phyloP scores from a whole-genome alignment of 345 rosid species.

The Linum usitatissimum region DNA sequence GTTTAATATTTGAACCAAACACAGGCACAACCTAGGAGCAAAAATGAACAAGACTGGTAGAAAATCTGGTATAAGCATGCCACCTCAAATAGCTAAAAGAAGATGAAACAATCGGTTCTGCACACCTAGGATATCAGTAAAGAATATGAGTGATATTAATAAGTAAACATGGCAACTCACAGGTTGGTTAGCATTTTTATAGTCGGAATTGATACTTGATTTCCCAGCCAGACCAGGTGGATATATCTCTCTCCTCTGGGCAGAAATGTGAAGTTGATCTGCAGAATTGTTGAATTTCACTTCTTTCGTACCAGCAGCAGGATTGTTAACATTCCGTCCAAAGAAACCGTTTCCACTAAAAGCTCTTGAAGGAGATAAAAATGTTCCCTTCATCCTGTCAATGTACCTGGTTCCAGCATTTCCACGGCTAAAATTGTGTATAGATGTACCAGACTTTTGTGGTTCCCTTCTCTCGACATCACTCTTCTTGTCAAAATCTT shows the following conservation, averaged over 20 bases:
- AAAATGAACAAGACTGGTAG: neutral
- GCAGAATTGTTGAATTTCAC: conserved; percentile 36
- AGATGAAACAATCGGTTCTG: neutral
- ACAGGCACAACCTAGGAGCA: neutral
- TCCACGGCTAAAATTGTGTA: conserved; percentile 36
- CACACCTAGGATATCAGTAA: conserved; percentile 1
- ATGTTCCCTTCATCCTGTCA: conserved; percentile 78
- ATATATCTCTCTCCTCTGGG: conserved; percentile 40
- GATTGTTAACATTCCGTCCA: conserved; percentile 49
- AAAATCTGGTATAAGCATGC: neutral
- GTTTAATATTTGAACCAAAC: neutral
- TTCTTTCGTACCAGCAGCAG: conserved; percentile 40
- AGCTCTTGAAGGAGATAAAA: conserved; percentile 78
- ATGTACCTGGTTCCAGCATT: conserved; percentile 60
- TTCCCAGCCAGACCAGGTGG: conserved; percentile 39
- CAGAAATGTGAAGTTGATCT: conserved; percentile 39
- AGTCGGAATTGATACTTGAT: conserved; percentile 35
- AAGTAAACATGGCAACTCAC: conserved; percentile 40
- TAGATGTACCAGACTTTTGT: conserved; percentile 33
- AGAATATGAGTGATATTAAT: neutral
- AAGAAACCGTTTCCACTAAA: conserved; percentile 69
- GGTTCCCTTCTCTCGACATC: conserved; percentile 38
- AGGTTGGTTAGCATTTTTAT: conserved; percentile 34
- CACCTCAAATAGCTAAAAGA: neutral
- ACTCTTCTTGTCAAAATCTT: conserved; percentile 46